Evolutionary conservation across 2,329 filamentous ascomycete genomes (phyloP).

Genomic region (Colletotrichum zoysiae): DNA sequence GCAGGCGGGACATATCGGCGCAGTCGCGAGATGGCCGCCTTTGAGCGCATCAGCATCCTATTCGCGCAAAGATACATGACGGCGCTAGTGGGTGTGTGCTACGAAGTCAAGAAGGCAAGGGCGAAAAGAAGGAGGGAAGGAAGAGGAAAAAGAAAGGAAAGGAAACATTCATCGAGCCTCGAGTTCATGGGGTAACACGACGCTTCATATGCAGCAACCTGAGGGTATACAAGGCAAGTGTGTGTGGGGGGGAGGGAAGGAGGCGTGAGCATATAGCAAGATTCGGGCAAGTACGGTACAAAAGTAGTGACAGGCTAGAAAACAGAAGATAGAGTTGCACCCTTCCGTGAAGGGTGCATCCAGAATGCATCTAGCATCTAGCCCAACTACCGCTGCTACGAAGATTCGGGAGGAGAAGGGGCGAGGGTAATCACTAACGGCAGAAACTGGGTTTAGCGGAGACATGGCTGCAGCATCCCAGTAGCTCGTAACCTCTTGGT

Average conservation of each 20-base stretch:
- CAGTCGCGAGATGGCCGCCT: constrained; percentile 72
- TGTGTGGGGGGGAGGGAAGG: not conserved
- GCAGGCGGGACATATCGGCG: constrained; percentile 71
- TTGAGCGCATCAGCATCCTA: constrained; percentile 41
- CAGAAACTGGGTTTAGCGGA: constrained; percentile 65
- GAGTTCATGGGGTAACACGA: constrained; percentile 5
- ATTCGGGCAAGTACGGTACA: not conserved
- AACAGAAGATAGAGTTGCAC: constrained; percentile 4
- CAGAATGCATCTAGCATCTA: constrained; percentile 1
- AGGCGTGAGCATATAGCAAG: constrained; percentile 26
- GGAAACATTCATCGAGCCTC: constrained; percentile 1
- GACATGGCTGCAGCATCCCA: constrained; percentile 71
- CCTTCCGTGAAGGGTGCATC: constrained; percentile 13
- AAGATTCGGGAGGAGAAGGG: not conserved
- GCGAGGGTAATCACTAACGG: constrained; percentile 58
- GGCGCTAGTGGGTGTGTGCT: constrained; percentile 35
- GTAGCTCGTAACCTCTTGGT: constrained; percentile 61
- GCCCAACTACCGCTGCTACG: constrained; percentile 6
- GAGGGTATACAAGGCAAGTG: not conserved
- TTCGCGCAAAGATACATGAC: constrained; percentile 42
- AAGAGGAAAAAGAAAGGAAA: constrained; percentile 4
- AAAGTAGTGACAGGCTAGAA: constrained; percentile 20
- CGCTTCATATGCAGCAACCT: not conserved
- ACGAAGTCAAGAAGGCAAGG: constrained; percentile 5
- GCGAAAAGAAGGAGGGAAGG: not conserved